Evolutionary conservation across 768 basidiomycete species (phyloP), one percentile per base, ranked within the genome.

Genomic region (Termitomyces titanicus): DNA sequence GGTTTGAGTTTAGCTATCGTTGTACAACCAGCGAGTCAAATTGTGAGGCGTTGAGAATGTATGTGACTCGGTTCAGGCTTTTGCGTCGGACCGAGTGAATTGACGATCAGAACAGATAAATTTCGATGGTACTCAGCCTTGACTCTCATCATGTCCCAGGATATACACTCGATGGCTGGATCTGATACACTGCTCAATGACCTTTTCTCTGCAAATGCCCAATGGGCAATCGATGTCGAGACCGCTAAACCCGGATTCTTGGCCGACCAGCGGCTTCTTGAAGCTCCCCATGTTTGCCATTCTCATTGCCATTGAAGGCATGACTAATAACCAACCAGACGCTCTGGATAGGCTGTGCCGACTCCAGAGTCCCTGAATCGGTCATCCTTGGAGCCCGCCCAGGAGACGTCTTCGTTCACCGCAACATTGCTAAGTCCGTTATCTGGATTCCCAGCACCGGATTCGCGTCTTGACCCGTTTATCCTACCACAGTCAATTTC

Each of bases 311-410:
- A 24, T 24, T 57, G 50, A 43, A 46, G 56, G 55, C 46, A 27
- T 52, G n/a, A 10, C 56, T 57, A 52, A 44, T 40, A 22, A 22
- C 34, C 33, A 39, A 8, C n/a, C 47, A 89, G 88, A 74, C 86
- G 11, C 80, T 89, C 62, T 91, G 87, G 88, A 81, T 91, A 64
- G 87, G 88, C 47, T 91, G 88, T 68, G 80, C 91, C 35, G 93
- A 95, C 68, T 94, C 91, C 11, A 78, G 93, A 59, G 88, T 93
- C 3, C 91, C 90, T 18, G 92, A 92, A 68, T 82, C 82, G 35
- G 86, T 89, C 60, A 73, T 89, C 54, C 85, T 84, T 34, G 81
- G 75, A 34, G 74, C 82, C 9, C 77, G 78, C 59, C 93, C 93
- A 0, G 94, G 92, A 51, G 86, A 87, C 42, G 82, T 90, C 57